Conservation (phyloP, 148 eudicot genomes). For the Bassia scoparia region DNA sequence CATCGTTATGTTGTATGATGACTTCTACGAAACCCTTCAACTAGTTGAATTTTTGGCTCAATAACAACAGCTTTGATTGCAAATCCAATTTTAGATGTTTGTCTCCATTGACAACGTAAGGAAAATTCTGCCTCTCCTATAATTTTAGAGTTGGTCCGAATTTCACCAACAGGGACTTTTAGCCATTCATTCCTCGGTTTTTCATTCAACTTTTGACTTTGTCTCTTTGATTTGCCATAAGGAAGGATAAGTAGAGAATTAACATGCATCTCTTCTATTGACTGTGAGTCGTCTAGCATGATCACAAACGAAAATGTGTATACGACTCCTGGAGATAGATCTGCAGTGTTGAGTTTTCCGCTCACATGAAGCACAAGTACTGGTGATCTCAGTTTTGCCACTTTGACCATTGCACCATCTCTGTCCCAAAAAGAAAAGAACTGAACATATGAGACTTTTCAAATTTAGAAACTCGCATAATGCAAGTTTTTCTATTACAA, state of each 20-base stretch:
- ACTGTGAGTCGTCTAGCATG: conserved; percentile 38
- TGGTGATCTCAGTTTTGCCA: conserved; percentile 34
- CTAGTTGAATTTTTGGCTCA: conserved; percentile 7
- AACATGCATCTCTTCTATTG: conserved; percentile 35
- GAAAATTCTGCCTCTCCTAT: conserved; percentile 1
- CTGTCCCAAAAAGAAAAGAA: not conserved
- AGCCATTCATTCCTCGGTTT: conserved; percentile 10
- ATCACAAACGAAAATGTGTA: conserved; percentile 45
- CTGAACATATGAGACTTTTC: not conserved
- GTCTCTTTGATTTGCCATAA: conserved; percentile 18
- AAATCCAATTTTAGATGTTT: not conserved
- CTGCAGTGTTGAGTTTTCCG: conserved; percentile 36
- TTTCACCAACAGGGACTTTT: conserved; percentile 7
- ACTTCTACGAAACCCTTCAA: too few species aligned
- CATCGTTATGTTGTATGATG: too few species aligned
- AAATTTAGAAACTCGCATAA: too few species aligned
- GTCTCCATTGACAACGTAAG: not conserved
- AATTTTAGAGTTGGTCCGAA: not conserved
- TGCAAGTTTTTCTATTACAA: too few species aligned
- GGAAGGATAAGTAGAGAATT: conserved; percentile 44
- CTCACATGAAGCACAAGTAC: conserved; percentile 48
- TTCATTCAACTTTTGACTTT: not conserved
- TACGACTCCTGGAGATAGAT: conserved; percentile 38
- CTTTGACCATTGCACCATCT: conserved; percentile 16
- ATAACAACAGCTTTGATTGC: conserved; percentile 15